Evolutionary conservation across 1,284 basidiomycete genomes (phyloP).

Genomic region (Chondrostereum purpureum): DNA sequence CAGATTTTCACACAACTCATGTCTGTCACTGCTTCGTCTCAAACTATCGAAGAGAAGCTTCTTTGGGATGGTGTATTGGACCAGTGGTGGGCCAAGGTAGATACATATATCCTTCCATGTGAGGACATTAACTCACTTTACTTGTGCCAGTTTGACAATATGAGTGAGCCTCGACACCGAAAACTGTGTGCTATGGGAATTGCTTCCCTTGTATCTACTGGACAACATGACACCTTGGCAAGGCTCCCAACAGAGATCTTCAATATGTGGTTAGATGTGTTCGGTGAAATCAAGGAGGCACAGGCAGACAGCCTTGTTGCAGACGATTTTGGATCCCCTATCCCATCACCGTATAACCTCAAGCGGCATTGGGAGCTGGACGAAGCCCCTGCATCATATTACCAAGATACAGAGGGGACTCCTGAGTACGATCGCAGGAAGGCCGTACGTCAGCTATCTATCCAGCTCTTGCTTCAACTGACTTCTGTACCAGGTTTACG

Average conservation of each 20-base stretch:
- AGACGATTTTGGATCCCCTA: background rate
- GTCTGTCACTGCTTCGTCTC: conserved; percentile 44
- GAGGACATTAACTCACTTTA: conserved; percentile 5
- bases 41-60: conserved; percentile 42
- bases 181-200: conserved; percentile 73
- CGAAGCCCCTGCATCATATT: conserved; percentile 47
- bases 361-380: conserved; percentile 63
- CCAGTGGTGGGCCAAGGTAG: conserved; percentile 75
- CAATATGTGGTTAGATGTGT: conserved; percentile 87
- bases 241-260: conserved; percentile 70
- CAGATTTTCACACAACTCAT: conserved; percentile 64
- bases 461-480: conserved; percentile 6
- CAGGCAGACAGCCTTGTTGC: conserved; percentile 22
- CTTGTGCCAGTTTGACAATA: conserved; percentile 68
- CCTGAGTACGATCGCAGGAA: conserved; percentile 66
- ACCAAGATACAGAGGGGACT: conserved; percentile 54
- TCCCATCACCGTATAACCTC: conserved; percentile 30
- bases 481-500: conserved; percentile 44
- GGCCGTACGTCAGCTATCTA: conserved; percentile 33
- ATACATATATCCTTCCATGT: background rate
- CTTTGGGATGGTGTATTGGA: conserved; percentile 64
- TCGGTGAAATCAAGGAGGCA: conserved; percentile 79
- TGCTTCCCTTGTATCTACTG: conserved; percentile 65
- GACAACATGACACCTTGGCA: conserved; percentile 60
- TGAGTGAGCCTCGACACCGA: conserved; percentile 70